phyloP scores from a whole-genome alignment of 164 flowering plant genomes.

The Berberis vulgaris region DNA sequence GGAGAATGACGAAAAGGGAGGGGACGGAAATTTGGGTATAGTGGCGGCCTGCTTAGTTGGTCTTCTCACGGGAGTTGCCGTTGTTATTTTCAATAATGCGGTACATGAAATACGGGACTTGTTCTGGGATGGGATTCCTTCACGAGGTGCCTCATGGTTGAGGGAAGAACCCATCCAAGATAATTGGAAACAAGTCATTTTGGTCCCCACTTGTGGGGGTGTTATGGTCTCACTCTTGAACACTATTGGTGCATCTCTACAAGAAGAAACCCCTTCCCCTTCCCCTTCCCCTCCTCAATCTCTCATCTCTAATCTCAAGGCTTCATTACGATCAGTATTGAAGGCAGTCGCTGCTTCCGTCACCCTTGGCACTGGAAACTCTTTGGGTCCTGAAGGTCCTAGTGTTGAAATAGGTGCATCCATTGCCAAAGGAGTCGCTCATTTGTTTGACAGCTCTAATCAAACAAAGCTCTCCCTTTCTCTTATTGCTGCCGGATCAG shows the following conservation, averaged over 20 bases:
- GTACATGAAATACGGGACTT: constrained; percentile 78
- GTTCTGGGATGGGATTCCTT: constrained; percentile 86
- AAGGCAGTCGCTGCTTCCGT: constrained; percentile 77
- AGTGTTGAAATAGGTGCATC: constrained; percentile 93
- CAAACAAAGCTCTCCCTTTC: constrained; percentile 50
- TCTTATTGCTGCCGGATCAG: constrained; percentile 89
- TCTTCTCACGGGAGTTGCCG: constrained; percentile 69
- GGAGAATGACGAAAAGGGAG: neutral
- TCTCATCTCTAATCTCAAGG: constrained; percentile 18
- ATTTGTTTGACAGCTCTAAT: constrained; percentile 30
- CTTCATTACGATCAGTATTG: constrained; percentile 44
- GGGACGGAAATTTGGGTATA: constrained; percentile 27
- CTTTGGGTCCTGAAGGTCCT: constrained; percentile 97
- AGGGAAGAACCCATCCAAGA: constrained; percentile 57
- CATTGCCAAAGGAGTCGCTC: constrained; percentile 60
- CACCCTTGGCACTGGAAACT: constrained; percentile 90
- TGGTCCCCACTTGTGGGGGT: constrained; percentile 80
- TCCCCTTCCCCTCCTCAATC: constrained; percentile 3
- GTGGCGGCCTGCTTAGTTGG: constrained; percentile 73
- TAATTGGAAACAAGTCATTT: constrained; percentile 51
- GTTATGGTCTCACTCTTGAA: constrained; percentile 55
- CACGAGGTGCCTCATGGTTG: constrained; percentile 82
- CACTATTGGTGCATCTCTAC: constrained; percentile 25
- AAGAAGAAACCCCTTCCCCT: constrained; percentile 8
- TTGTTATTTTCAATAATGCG: constrained; percentile 68